A percentile compares a stretch with the other conserved stretches of the same genome.
Evolutionary conservation across 495 filamentous ascomycete species (phyloP).

Genomic region (Pyrenopolyporus hunteri): DNA sequence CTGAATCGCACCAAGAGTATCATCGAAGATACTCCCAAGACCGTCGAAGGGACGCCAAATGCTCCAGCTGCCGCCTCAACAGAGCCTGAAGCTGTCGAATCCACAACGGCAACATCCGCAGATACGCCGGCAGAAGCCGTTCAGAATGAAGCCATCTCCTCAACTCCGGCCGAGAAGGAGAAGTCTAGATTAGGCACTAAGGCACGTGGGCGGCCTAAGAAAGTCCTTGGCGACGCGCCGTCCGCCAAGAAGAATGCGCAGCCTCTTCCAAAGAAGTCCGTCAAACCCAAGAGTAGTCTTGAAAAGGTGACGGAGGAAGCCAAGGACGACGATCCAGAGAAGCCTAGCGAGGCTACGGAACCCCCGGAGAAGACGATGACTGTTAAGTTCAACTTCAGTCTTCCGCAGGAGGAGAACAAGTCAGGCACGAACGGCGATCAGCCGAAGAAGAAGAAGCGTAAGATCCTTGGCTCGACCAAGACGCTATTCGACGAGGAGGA

Average conservation of each 20-base stretch:
- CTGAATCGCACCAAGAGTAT: constrained; percentile 75
- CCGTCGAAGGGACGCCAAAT: constrained; percentile 30
- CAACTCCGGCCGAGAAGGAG: constrained; percentile 17
- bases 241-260: constrained; percentile 53
- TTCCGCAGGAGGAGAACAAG: constrained; percentile 39
- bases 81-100: constrained; percentile 12
- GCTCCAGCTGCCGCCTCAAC: constrained; percentile 33
- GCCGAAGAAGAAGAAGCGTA: constrained; percentile 75
- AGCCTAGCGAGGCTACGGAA: constrained; percentile 18
- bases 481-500: constrained; percentile 82
- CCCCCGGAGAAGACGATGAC: constrained; percentile 39
- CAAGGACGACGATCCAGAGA: constrained; percentile 29
- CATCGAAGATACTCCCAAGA: constrained; percentile 38
- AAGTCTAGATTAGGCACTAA: constrained; percentile 38
- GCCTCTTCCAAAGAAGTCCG: constrained; percentile 37
- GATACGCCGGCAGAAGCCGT: neutral
- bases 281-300: constrained; percentile 39
- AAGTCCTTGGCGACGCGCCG: constrained; percentile 44
- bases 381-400: constrained; percentile 41
- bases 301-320: constrained; percentile 34
- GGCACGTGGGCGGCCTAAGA: constrained; percentile 51
- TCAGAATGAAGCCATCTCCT: constrained; percentile 5
- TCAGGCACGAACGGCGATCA: constrained; percentile 42
- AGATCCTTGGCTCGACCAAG: constrained; percentile 66
- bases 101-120: constrained; percentile 12